A percentile compares a stretch with the other conserved stretches of the same genome.
Conservation (phyloP, 176 grass and related monocot species). For the Hordeum marinum region DNA sequence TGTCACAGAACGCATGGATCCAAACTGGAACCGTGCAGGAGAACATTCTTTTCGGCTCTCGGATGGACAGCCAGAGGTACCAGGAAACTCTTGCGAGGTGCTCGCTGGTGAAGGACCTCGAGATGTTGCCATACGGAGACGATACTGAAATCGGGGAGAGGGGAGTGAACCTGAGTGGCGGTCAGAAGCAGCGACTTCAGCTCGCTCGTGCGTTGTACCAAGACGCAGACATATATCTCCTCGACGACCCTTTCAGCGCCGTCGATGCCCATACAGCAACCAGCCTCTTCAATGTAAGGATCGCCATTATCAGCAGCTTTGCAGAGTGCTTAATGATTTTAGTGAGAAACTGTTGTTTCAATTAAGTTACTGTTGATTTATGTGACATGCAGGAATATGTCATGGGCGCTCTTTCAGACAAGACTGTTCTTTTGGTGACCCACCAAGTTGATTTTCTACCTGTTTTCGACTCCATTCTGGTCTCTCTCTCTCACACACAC, state of each 20-base stretch:
- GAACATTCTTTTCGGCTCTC: slow-evolving; percentile 79
- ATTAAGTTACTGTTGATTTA: not conserved
- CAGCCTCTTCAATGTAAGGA: slow-evolving; percentile 70
- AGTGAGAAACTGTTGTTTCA: not conserved
- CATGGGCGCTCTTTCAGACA: slow-evolving; percentile 75
- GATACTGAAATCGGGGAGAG: slow-evolving; percentile 80
- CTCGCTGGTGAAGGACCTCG: slow-evolving; percentile 70
- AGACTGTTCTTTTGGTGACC: slow-evolving; percentile 84
- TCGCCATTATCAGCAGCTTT: not conserved
- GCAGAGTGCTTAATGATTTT: not conserved
- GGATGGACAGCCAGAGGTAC: slow-evolving; percentile 66
- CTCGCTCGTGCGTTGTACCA: slow-evolving; percentile 83
- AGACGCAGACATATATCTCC: slow-evolving; percentile 74
- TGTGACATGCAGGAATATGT: slow-evolving; percentile 70
- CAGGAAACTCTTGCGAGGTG: slow-evolving; percentile 63
- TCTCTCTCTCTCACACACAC: slow-evolving; percentile 1
- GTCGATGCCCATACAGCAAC: slow-evolving; percentile 92
- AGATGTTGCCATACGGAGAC: slow-evolving; percentile 67
- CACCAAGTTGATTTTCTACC: slow-evolving; percentile 97
- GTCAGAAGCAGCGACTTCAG: slow-evolving; percentile 90
- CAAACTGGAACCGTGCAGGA: slow-evolving; percentile 80
- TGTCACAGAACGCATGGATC: slow-evolving; percentile 88
- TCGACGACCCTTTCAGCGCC: slow-evolving; percentile 93
- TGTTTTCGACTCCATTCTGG: slow-evolving; percentile 76
- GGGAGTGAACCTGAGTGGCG: slow-evolving; percentile 84